Evolutionary conservation across 306 rosid genomes (phyloP), one percentile per base, ranked within the genome.

Genomic region (Gynostemma pentaphyllum): DNA sequence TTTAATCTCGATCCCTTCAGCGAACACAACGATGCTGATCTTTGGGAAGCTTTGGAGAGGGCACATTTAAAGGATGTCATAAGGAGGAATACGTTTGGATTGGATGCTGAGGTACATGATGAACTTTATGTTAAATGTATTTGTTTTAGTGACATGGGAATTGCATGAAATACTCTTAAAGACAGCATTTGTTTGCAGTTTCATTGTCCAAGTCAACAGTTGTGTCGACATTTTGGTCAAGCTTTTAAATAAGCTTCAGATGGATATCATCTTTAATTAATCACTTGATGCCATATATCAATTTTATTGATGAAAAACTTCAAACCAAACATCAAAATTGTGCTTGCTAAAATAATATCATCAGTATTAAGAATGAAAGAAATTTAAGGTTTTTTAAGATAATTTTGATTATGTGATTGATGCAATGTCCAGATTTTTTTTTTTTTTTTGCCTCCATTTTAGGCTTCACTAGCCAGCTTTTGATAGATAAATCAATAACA

Each of bases 11-110:
- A 81, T 66, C 86, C 86, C 2, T 81, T 81, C 70, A 47, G 45
- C 16, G 86, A 81, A 19, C 85, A 81, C 69, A 81, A 71, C 66
- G 85, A 81, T 41, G 78, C 78, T 52, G 82, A 81, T 47, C 80
- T 81, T 32, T 81, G 85, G 85, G 86, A 81, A 69, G 78, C 86
- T 65, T 71, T 77, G 52, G 86, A 81, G 66, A 69, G 74, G 67
- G 83, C 83, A 45, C 83, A 79, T 72, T 69, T 79, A 72, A 79
- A 79, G 69, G 80, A 75, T 22, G 83, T 64, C 18, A 79, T 79
- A 56, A 64, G 72, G 60, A 75, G 83, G 67, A 79, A 79, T 41
- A 37, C 78, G 16, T 52, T 79, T 42, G 80, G 83, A 42, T 49
- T 79, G 67, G 73, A 79, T 68, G 83, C 80, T 15, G 80, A 75